Base-by-base conservation (phyloP, 2,329 filamentous ascomycete species). In the Dendrostoma leiphaemia region DNA sequence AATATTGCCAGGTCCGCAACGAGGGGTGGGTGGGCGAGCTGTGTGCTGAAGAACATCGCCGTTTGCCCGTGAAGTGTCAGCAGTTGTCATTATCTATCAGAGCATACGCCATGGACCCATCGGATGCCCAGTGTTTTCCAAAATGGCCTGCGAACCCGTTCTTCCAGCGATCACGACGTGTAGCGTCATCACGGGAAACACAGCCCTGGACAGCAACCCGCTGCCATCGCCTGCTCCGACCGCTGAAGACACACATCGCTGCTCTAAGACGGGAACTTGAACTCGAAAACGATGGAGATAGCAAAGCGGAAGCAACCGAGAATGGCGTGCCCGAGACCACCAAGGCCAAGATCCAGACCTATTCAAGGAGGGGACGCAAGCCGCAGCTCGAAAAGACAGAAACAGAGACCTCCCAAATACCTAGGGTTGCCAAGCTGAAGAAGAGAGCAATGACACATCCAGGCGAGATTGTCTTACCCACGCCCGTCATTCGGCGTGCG, bases 171-270 rank as follows among this genome's bases (percentile, higher is more conserved):
- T 35, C 24, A 45, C 38, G 21, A 17, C 48, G 21, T 29, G 12
- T 38, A 3, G 23, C 45, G n/a, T 9, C 52, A 24, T 8, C 38
- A 6, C 35, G 48, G 9, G 55, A 58, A 19, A 46, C 40, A 15
- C 69, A 70, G 41, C 67, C 66, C 12, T 80, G 77, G 77, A 79
- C 75, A 4, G 73, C 77, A 5, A 70, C 74, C 47, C 67, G 75
- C 52, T 80, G 77, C 41, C 71, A 75, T 45, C 69, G 75, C 2
- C 62, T 79, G 6, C 68, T 80, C 17, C 74, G 76, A 3, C 77
- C 77, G 31, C 62, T 80, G 0, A 69, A 77, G 28, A 69, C 73
- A 7, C 71, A 76, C 9, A 60, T 80, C 23, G 61, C 65, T n/a
- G 63, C 67, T 2, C 62, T 79, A 6, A 69, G 71, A 32, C 72